A percentile compares a stretch with the other conserved stretches of the same genome.
Conservation (phyloP, 768 basidiomycete species). For the Lactarius pseudohatsudake region DNA sequence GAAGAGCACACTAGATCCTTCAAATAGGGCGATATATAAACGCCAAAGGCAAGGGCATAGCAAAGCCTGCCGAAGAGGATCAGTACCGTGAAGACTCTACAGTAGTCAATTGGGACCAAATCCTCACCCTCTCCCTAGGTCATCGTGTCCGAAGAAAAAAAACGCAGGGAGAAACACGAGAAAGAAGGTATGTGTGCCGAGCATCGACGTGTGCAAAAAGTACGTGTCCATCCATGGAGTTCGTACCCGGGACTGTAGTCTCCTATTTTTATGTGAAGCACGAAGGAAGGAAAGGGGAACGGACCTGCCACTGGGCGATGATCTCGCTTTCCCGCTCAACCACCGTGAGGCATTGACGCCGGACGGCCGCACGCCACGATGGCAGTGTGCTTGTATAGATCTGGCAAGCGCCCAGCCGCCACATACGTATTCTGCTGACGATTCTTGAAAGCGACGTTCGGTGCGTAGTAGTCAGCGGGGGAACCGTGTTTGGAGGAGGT, state of each 20-base stretch:
- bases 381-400: conserved; percentile 65
- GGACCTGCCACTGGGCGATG: conserved; percentile 46
- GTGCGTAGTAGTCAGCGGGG: neutral
- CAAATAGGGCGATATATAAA: conserved; percentile 79
- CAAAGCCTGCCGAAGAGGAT: conserved; percentile 50
- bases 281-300: conserved; percentile 5
- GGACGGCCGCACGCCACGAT: conserved; percentile 46
- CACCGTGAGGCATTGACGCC: too few relatives aligned
- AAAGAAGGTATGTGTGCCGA: conserved; percentile 78
- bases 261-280: conserved; percentile 24
- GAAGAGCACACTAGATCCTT: conserved; percentile 93
- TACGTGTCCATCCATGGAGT: conserved; percentile 53
- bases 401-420: conserved; percentile 34
- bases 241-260: conserved; percentile 49
- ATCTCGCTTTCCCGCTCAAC: too few relatives aligned
- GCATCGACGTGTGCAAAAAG: conserved; percentile 77
- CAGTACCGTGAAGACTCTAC: neutral
- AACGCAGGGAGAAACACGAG: conserved; percentile 83
- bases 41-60: conserved; percentile 76
- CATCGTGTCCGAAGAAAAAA: conserved; percentile 73
- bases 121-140: conserved; percentile 70
- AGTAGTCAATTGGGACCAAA: neutral
- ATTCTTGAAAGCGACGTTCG: neutral
- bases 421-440: conserved; percentile 16
- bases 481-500: neutral